Evolutionary conservation across 2,329 filamentous ascomycete genomes (phyloP), one percentile per base, ranked within the genome.

Genomic region (Leptosphaerulina australis): DNA sequence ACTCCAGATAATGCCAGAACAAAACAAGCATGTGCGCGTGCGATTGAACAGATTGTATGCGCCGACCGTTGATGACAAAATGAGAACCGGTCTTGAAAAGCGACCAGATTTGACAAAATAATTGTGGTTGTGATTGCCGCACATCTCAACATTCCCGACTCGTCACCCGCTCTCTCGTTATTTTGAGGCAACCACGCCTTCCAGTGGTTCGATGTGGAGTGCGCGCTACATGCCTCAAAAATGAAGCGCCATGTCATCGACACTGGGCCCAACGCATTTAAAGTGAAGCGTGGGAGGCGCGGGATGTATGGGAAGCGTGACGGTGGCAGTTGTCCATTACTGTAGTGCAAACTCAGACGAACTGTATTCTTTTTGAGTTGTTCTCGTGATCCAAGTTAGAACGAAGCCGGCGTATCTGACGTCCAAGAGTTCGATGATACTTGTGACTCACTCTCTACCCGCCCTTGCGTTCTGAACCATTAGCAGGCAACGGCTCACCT

Each of bases 401-500:
- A 8, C 9, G 26, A 9, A 17, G 21, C n/a, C 22, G n/a, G 15
- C 17, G n/a, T 11, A 9, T 11, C 8, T 21, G 14, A 1, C 10
- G 4, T 20, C 12, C 17, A 12, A 22, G 11, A 10, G 10, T 25
- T 11, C 3, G 12, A 7, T 14, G 14, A 11, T 33, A 21, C 33
- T 5, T 8, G 5, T 12, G 7, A 12, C 17, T 9, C 10, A 20
- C 7, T 21, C 12, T 14, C 46, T 67, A 76, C 17, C 77, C 77
- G 10, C 77, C 77, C 52, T 79, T 79, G 26, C 77, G 68, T 41
- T 79, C 77, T 25, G 70, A 69, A 35, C 74, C 70, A 56, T 77
- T 77, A 1, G 64, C 67, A 12, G 77, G 76, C 41, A 78, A 50
- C 3, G 74, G 68, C 59, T 79, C 75, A 6, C 76, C 74, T 12